Evolutionary conservation across 2,329 filamentous ascomycete species (phyloP).

Genomic region (Colletotrichum viniferum): DNA sequence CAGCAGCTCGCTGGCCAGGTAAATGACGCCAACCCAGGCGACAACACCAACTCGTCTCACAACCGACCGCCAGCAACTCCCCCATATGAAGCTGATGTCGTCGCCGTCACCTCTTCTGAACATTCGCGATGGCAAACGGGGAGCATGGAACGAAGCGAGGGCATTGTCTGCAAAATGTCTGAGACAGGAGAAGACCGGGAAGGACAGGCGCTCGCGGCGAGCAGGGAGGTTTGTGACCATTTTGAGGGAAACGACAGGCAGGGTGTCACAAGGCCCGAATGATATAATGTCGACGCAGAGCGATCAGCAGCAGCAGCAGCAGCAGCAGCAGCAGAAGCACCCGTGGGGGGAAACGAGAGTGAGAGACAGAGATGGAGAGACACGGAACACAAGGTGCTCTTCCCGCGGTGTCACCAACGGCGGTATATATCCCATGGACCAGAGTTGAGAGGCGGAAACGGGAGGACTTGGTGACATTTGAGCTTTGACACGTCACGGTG

Average conservation of each 20-base stretch:
- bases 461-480: background rate
- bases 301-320: background rate
- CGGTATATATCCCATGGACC: conserved; percentile 6
- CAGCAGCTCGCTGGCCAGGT: conserved; percentile 46
- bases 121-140: conserved; percentile 4
- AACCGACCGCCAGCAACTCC: background rate
- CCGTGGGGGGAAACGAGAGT: background rate
- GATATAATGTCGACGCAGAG: background rate
- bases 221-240: background rate
- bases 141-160: background rate
- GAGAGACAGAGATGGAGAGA: background rate
- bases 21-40: conserved; percentile 39
- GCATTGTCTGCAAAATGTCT: conserved; percentile 23
- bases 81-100: background rate
- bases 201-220: background rate
- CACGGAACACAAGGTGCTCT: conserved; percentile 4
- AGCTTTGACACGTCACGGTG: background rate
- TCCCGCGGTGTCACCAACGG: background rate
- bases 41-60: conserved; percentile 25
- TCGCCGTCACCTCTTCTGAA: background rate
- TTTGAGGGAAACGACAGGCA: background rate
- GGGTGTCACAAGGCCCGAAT: background rate
- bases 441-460: background rate
- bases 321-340: background rate
- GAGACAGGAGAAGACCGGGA: conserved; percentile 32